Percentiles rank a stretch among this genome's conserved stretches.
Evolutionary conservation across 2,329 filamentous ascomycete genomes (phyloP).

Genomic region (Aspergillus sp.): DNA sequence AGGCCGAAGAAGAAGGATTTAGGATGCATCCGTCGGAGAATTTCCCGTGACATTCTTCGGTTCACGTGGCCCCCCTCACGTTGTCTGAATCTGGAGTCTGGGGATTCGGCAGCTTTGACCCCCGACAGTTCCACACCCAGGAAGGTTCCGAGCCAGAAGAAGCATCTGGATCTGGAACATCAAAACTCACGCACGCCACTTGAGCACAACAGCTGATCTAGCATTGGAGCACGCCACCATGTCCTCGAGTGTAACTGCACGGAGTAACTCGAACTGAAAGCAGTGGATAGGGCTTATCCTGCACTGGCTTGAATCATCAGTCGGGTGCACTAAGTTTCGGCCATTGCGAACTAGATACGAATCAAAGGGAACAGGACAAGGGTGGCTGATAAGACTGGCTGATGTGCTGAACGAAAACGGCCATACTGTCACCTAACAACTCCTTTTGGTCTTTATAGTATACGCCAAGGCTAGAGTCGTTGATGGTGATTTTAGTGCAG

Average conservation of each 20-base stretch:
- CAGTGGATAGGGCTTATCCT: neutral
- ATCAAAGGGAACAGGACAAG: too few species aligned
- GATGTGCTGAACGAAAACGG: too few species aligned
- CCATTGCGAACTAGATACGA: too few species aligned
- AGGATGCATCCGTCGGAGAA: neutral
- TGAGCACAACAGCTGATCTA: neutral
- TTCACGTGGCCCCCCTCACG: slow-evolving; percentile 4
- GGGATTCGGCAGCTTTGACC: neutral
- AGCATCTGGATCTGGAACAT: neutral
- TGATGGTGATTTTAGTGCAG: neutral
- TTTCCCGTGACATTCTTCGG: slow-evolving; percentile 7
- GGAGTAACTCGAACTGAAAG: slow-evolving; percentile 10
- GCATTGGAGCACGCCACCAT: slow-evolving; percentile 1
- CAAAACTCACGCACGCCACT: neutral
- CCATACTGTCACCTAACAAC: neutral
- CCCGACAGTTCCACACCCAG: neutral
- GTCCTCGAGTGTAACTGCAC: slow-evolving; percentile 8
- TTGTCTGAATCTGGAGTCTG: neutral
- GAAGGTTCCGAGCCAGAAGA: neutral
- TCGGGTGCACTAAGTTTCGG: too few species aligned
- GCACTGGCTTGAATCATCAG: neutral
- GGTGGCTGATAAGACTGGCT: too few species aligned
- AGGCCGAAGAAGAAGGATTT: neutral
- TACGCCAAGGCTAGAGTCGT: too few species aligned
- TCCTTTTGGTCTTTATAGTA: neutral